A percentile compares a stretch with the other conserved stretches of the same genome.
Conservation (phyloP, 176 grass and related monocot genomes). For the Oryza punctata region DNA sequence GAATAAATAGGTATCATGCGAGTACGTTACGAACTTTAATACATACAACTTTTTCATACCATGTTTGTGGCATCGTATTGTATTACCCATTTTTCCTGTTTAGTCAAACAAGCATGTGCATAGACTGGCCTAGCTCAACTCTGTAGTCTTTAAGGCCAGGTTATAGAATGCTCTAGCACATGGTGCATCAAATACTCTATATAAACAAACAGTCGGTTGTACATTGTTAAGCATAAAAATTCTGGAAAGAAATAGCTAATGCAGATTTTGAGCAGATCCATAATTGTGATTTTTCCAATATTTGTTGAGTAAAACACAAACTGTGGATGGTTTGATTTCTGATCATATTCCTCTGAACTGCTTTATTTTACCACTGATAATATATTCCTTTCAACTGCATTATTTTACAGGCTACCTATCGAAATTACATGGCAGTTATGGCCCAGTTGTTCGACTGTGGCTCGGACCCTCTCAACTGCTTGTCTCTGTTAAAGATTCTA, state of each 20-base stretch:
- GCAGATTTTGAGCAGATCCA: slow-evolving; percentile 2
- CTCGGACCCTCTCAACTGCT: slow-evolving; percentile 84
- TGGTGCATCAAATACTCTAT: neutral
- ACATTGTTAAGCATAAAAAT: neutral
- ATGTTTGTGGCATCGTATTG: slow-evolving; percentile 10
- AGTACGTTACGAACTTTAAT: neutral
- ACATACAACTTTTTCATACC: neutral
- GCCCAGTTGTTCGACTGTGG: slow-evolving; percentile 87
- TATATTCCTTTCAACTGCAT: slow-evolving; percentile 19
- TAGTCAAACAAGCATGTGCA: slow-evolving; percentile 29
- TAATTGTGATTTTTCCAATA: neutral
- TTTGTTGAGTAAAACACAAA: neutral
- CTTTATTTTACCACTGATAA: neutral
- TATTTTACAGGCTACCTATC: slow-evolving; percentile 63
- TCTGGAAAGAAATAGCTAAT: neutral
- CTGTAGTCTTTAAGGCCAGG: neutral
- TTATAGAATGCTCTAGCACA: slow-evolving; percentile 2
- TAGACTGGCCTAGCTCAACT: slow-evolving; percentile 27
- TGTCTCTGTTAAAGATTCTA: slow-evolving; percentile 80
- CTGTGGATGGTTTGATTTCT: neutral
- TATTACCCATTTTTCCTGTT: neutral
- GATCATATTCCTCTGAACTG: slow-evolving; percentile 29
- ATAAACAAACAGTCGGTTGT: neutral
- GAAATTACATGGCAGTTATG: slow-evolving; percentile 81
- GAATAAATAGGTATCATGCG: neutral